A percentile compares a stretch with the other conserved stretches of the same genome.
Conservation (phyloP, 2,329 filamentous ascomycete species). For the Hirsutella minnesotensis region DNA sequence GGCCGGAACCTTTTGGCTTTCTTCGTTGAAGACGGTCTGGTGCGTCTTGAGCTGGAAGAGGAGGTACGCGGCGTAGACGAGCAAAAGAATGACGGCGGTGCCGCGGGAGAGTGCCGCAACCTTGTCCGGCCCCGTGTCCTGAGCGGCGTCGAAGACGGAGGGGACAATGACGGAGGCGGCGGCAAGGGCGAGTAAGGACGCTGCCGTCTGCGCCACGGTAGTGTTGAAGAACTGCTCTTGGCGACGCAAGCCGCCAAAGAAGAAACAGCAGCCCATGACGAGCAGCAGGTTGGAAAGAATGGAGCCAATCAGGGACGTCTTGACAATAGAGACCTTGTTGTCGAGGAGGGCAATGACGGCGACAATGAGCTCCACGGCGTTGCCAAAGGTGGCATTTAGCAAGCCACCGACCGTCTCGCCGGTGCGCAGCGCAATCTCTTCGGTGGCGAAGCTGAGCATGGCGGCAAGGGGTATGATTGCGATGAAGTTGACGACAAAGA, state of each 20-base stretch:
- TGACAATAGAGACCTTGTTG: slow-evolving; percentile 69
- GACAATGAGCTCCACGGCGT: slow-evolving; percentile 82
- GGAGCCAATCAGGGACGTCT: slow-evolving; percentile 83
- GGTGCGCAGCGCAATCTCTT: slow-evolving; percentile 71
- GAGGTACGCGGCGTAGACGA: slow-evolving; percentile 76
- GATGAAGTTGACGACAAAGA: slow-evolving; percentile 88
- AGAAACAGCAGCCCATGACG: slow-evolving; percentile 87
- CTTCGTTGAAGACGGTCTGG: slow-evolving; percentile 63
- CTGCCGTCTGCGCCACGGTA: slow-evolving; percentile 81
- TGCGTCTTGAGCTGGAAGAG: slow-evolving; percentile 89
- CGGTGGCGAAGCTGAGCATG: slow-evolving; percentile 78
- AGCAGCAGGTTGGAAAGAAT: slow-evolving; percentile 85
- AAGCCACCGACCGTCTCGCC: slow-evolving; percentile 83
- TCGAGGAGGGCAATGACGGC: slow-evolving; percentile 72
- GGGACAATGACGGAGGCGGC: slow-evolving; percentile 80
- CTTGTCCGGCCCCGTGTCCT: slow-evolving; percentile 27
- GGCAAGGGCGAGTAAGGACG: slow-evolving; percentile 66
- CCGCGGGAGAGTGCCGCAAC: slow-evolving; percentile 58
- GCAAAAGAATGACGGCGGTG: slow-evolving; percentile 65
- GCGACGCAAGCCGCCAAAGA: slow-evolving; percentile 70
- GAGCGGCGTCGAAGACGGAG: slow-evolving; percentile 61
- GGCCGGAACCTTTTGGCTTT: slow-evolving; percentile 64
- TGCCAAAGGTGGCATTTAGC: slow-evolving; percentile 86
- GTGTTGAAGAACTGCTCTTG: slow-evolving; percentile 83
- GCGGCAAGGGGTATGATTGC: slow-evolving; percentile 85